Conservation (phyloP, 495 filamentous ascomycete genomes). For the Hypoxylon cercidicola region DNA sequence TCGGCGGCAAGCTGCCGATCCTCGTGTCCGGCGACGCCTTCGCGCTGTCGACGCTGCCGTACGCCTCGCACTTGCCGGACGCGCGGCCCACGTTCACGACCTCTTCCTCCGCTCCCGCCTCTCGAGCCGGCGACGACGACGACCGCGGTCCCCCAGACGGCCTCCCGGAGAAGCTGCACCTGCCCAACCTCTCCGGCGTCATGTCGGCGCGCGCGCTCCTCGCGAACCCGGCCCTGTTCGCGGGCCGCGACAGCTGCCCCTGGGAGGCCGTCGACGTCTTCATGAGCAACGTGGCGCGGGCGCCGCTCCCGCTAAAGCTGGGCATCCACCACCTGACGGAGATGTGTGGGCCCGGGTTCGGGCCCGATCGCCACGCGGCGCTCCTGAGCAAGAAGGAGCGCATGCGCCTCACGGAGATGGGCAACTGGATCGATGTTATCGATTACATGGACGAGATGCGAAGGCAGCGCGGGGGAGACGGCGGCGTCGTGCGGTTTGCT, state of each 20-base stretch:
- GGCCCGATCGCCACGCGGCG: constrained; percentile 49
- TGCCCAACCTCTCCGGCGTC: constrained; percentile 59
- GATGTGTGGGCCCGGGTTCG: constrained; percentile 67
- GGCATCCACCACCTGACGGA: constrained; percentile 70
- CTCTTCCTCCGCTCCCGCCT: constrained; percentile 2
- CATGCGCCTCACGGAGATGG: constrained; percentile 57
- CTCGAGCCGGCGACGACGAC: constrained; percentile 44
- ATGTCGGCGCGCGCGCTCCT: constrained; percentile 74
- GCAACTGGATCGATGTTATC: constrained; percentile 66
- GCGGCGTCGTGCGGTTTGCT: constrained; percentile 22
- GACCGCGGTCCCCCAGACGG: background rate
- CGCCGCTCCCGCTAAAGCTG: constrained; percentile 67
- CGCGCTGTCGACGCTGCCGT: constrained; percentile 56
- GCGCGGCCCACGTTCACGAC: constrained; percentile 42
- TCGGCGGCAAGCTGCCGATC: constrained; percentile 60
- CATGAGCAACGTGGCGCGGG: constrained; percentile 60
- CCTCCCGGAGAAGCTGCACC: constrained; percentile 26
- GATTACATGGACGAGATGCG: constrained; percentile 67
- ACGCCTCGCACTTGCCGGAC: constrained; percentile 49
- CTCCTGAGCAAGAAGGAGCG: constrained; percentile 65
- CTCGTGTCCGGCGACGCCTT: constrained; percentile 73
- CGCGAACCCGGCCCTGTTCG: constrained; percentile 70
- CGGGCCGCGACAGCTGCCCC: constrained; percentile 64
- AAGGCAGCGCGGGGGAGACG: constrained; percentile 38
- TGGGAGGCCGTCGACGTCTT: constrained; percentile 69